These are phyloP conservation scores for Globomyces pollinis-pini DNA, from an alignment of 192 early-diverging fungal genomes.

Conservation along the genomic window DNA sequence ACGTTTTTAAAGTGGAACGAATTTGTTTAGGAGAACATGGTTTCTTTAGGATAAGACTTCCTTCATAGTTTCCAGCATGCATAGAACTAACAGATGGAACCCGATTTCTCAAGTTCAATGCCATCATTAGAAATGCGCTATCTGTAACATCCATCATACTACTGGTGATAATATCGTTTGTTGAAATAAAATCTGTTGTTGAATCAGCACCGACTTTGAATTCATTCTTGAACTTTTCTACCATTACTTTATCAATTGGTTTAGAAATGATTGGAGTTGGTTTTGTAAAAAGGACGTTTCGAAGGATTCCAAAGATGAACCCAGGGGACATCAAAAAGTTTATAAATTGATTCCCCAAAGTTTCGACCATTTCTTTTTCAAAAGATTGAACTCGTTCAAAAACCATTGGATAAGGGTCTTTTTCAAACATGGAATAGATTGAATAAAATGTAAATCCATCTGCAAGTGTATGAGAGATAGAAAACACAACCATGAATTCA, in stretches of 20 bases:
- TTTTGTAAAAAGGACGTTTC: not conserved
- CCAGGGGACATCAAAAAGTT: not conserved
- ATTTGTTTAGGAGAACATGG: not conserved
- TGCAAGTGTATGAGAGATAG: constrained; percentile 4
- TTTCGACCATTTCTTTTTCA: not conserved
- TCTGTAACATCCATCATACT: not conserved
- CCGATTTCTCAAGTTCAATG: constrained; percentile 6
- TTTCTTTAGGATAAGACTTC: not conserved
- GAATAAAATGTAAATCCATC: constrained; percentile 6
- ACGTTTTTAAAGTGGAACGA: not conserved
- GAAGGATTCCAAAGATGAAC: not conserved
- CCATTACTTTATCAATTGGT: not conserved
- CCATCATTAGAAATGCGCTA: constrained; percentile 6
- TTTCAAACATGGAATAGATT: constrained; percentile 9
- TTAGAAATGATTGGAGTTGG: not conserved
- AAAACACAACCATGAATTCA: not conserved
- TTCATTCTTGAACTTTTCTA: not conserved
- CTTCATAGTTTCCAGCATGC: constrained; percentile 12
- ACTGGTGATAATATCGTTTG: constrained; percentile 7
- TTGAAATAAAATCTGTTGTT: not conserved
- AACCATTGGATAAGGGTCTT: not conserved
- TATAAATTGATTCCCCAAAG: not conserved
- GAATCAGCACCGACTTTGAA: no score
- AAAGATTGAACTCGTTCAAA: not conserved
- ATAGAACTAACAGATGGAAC: not conserved